Evolutionary conservation across 2,329 filamentous ascomycete species (phyloP).

Genomic region (Xylaria sp.): DNA sequence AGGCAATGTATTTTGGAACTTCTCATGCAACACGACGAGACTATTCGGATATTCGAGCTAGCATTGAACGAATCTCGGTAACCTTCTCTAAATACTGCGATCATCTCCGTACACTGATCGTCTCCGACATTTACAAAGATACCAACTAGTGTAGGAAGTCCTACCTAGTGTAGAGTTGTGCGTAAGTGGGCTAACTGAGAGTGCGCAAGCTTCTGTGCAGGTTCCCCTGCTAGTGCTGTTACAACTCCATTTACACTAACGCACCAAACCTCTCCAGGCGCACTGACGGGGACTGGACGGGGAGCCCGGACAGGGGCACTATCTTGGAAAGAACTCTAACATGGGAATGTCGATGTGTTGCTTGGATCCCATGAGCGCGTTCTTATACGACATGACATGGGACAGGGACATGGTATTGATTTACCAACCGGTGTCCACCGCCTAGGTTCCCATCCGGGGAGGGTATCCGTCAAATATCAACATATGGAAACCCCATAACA

Average conservation of each 20-base stretch:
- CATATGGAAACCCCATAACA: conserved; percentile 19
- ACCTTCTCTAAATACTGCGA: background rate
- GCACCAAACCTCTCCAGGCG: conserved; percentile 7
- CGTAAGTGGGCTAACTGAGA: too few relatives aligned
- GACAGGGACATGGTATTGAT: conserved; percentile 5
- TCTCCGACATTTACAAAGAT: too few relatives aligned
- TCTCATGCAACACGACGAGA: background rate
- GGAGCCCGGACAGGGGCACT: background rate
- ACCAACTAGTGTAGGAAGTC: too few relatives aligned
- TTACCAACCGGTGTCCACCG: background rate
- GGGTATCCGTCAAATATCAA: conserved; percentile 23
- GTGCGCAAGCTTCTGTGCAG: background rate
- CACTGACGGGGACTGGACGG: background rate
- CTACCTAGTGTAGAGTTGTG: too few relatives aligned
- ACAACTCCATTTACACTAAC: conserved; percentile 15
- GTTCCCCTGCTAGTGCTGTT: conserved; percentile 25
- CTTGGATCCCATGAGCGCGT: conserved; percentile 11
- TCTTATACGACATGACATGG: conserved; percentile 14
- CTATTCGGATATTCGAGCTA: background rate
- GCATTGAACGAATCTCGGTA: background rate
- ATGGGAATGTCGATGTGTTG: background rate
- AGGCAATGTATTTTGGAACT: background rate
- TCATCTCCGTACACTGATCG: background rate
- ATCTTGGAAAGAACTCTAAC: background rate
- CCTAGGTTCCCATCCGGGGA: conserved; percentile 13